Evolutionary conservation across 768 basidiomycete species (phyloP).

Genomic region (Boletus reticuloceps): DNA sequence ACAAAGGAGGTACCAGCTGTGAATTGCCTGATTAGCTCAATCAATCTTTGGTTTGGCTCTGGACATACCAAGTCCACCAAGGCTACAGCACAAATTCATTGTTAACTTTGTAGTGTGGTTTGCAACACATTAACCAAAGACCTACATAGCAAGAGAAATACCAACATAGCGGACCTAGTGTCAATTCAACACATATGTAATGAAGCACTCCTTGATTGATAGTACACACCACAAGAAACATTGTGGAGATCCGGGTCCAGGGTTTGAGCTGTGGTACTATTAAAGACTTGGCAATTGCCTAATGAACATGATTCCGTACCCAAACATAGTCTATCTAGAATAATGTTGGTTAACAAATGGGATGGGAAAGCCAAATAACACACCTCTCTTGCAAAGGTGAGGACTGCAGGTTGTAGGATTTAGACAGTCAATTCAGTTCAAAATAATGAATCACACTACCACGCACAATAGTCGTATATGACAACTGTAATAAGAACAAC

Average conservation of each 20-base stretch:
- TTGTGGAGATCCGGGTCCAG: slow-evolving; percentile 9
- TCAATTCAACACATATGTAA: background rate
- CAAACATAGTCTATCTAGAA: slow-evolving; percentile 17
- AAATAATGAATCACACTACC: background rate
- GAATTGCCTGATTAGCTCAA: background rate
- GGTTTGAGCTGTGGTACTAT: background rate
- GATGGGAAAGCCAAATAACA: too few relatives aligned
- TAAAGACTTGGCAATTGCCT: background rate
- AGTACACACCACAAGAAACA: slow-evolving; percentile 7
- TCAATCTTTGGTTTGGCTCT: background rate
- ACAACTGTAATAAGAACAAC: background rate
- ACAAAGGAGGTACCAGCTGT: slow-evolving; percentile 1
- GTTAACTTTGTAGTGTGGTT: background rate
- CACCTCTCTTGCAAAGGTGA: slow-evolving; percentile 7
- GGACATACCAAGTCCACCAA: background rate
- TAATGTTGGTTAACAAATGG: background rate
- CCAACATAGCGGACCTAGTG: slow-evolving; percentile 2
- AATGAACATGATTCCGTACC: background rate
- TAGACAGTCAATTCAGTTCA: too few relatives aligned
- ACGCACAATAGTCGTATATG: slow-evolving; percentile 10
- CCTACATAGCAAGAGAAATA: slow-evolving; percentile 1
- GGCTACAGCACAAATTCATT: background rate
- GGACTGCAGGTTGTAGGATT: background rate
- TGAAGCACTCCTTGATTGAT: too few relatives aligned
- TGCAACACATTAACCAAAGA: background rate